Base-by-base conservation (phyloP, 2,329 filamentous ascomycete genomes). In the Dactylellina parvicollis region DNA sequence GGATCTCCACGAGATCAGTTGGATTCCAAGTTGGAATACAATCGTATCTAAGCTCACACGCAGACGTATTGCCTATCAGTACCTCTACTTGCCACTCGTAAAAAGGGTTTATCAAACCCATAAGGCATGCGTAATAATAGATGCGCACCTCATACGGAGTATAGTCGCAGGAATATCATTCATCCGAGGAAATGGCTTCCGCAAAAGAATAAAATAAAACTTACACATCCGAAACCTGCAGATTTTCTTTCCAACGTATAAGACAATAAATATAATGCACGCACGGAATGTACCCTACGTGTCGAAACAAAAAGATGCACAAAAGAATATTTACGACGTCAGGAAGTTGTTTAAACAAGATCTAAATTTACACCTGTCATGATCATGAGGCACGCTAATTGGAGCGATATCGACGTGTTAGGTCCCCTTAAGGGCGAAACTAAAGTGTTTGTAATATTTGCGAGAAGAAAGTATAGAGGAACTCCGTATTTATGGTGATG, bases 301-400 rank as follows among this genome's bases (percentile, higher is more conserved):
- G 32, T 57, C 16, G 47, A 7, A 22, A 26, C 18, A 12, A 32
- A 30, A 55, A 7, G 5, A 38, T 55, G n/a, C 32, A 28, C 47
- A 52, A 34, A 34, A 40, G 40, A 52, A n/a, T n/a, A n/a, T n/a
- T n/a, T 55, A 55, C 18, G 7, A 40, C 32, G 16, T 12, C 4
- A 26, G 9, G 18, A 14, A 26, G 20, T 18, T 4, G 22, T 14
- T 20, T 36, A n/a, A 22, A 20, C 3, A 44, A 20, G 16, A 20
- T 28, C 52, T 67, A 67, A 50, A 67, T 50, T 59, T 67, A 56
- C 50, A 67, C 16, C 62, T 59, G 52, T 67, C 62, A 59, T 44
- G 62, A 56, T 67, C 62, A 67, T 67, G 54, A 67, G 62, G 44
- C 32, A 38, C 32, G 5, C 38, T 57, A 16, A 56, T 40, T 30